Percentiles rank a stretch among this genome's conserved stretches.
Evolutionary conservation across 2,329 filamentous ascomycete genomes (phyloP).

Genomic region (Ceratocystis cubensis): DNA sequence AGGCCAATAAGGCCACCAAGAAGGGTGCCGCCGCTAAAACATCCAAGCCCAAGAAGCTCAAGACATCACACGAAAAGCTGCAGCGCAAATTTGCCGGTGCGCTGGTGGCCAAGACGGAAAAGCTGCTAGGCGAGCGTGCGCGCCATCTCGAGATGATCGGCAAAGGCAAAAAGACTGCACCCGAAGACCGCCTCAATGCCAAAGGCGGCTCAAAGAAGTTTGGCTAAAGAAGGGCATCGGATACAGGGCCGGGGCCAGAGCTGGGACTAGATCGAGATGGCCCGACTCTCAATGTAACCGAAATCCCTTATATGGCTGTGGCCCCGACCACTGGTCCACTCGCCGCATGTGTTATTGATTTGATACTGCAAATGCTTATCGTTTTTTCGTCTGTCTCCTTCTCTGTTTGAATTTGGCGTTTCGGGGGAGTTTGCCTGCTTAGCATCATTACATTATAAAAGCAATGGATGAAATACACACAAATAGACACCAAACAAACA

Average conservation of each 20-base stretch:
- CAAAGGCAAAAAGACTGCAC: constrained; percentile 39
- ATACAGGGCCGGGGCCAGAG: background rate
- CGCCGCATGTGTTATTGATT: constrained; percentile 2
- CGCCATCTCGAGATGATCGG: constrained; percentile 49
- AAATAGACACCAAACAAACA: background rate
- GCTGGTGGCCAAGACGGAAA: constrained; percentile 43
- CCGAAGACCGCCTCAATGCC: constrained; percentile 22
- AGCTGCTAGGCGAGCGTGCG: constrained; percentile 45
- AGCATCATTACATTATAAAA: background rate
- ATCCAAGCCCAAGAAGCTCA: constrained; percentile 38
- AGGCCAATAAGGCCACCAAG: constrained; percentile 28
- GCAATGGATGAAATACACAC: background rate
- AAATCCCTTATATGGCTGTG: too few species aligned
- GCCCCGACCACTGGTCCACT: too few species aligned
- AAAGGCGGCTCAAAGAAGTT: constrained; percentile 44
- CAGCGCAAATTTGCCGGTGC: constrained; percentile 44
- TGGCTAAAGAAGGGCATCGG: constrained; percentile 32
- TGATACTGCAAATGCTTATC: too few species aligned
- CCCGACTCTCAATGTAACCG: too few species aligned
- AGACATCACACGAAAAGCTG: constrained; percentile 38
- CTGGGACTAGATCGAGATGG: background rate
- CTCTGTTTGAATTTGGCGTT: constrained; percentile 12
- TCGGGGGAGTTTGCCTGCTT: background rate
- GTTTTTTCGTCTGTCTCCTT: background rate
- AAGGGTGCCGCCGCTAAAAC: constrained; percentile 32